Percentiles rank a stretch among this genome's conserved stretches.
These are phyloP conservation scores for Sugiyamaella lignohabitans DNA, from an alignment of 805 yeast genomes.

Conservation along the genomic window DNA sequence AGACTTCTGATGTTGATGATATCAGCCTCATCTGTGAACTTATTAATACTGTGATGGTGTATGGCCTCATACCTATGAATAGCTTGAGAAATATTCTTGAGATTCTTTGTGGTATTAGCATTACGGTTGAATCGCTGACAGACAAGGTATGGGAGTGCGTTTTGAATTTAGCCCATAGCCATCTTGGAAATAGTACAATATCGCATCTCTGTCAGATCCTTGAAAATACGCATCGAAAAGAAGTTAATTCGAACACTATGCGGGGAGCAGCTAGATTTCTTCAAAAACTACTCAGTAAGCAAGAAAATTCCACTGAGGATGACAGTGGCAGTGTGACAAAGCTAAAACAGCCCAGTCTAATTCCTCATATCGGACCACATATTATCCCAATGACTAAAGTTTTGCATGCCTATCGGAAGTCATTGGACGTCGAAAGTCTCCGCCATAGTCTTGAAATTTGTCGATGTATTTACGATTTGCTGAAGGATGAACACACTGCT, in stretches of 20 bases:
- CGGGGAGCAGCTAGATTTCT: conserved; percentile 35
- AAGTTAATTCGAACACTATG: conserved; percentile 29
- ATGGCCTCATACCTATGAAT: conserved; percentile 42
- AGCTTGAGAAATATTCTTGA: conserved; percentile 36
- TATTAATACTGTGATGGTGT: conserved; percentile 40
- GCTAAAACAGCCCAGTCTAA: background rate
- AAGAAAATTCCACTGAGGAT: background rate
- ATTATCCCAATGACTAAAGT: conserved; percentile 27
- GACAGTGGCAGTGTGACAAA: background rate
- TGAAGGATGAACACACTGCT: conserved; percentile 31
- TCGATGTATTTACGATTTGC: conserved; percentile 35
- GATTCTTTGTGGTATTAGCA: conserved; percentile 42
- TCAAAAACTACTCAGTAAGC: conserved; percentile 19
- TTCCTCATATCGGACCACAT: background rate
- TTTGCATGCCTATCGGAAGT: conserved; percentile 31
- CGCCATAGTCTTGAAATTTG: conserved; percentile 38
- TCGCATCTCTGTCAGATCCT: conserved; percentile 30
- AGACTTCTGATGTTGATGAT: conserved; percentile 36
- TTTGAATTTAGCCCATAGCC: conserved; percentile 34
- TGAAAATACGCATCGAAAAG: conserved; percentile 22
- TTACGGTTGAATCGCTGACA: conserved; percentile 33
- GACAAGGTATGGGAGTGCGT: conserved; percentile 37
- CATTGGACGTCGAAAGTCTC: conserved; percentile 35
- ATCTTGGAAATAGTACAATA: conserved; percentile 34
- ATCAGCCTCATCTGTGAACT: conserved; percentile 36